phyloP scores from a whole-genome alignment of 1,284 basidiomycete species.

The Ganoderma lingzhi region DNA sequence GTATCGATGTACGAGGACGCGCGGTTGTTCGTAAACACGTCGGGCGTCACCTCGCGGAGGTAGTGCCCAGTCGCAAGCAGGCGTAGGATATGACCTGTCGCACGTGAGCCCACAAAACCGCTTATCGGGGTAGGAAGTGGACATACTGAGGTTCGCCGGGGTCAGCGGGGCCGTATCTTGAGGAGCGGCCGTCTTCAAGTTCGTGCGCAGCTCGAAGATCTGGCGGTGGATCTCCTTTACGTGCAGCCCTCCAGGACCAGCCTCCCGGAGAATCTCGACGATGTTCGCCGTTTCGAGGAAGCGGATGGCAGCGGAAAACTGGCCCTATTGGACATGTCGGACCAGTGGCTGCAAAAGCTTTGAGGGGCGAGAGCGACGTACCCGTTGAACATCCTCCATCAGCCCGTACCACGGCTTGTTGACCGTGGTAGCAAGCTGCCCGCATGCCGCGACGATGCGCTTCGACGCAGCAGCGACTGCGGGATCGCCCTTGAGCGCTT shows the following conservation, averaged over 20 bases:
- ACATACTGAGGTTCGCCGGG: conserved; percentile 16
- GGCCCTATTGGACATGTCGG: conserved; percentile 4
- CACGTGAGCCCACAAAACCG: not conserved
- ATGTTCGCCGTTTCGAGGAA: conserved; percentile 24
- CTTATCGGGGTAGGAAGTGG: not conserved
- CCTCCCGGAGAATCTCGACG: conserved; percentile 46
- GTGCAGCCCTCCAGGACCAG: conserved; percentile 42
- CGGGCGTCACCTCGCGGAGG: conserved; percentile 40
- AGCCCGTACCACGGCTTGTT: conserved; percentile 42
- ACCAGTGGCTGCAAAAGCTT: not conserved
- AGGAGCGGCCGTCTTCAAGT: conserved; percentile 23
- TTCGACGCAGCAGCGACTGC: conserved; percentile 61
- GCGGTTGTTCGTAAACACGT: conserved; percentile 44
- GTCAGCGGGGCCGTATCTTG: conserved; percentile 19
- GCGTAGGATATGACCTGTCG: conserved; percentile 38
- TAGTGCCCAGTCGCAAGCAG: conserved; percentile 41
- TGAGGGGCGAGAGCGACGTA: not conserved
- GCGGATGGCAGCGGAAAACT: conserved; percentile 17
- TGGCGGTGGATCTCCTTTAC: conserved; percentile 33
- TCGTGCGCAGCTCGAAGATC: conserved; percentile 22
- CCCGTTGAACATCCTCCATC: conserved; percentile 26
- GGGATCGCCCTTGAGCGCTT: conserved; percentile 61
- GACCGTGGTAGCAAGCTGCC: conserved; percentile 65
- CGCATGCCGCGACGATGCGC: conserved; percentile 67
- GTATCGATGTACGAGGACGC: conserved; percentile 54